Base-by-base conservation (phyloP, 306 rosid genomes). In the Carpinus viminea region DNA sequence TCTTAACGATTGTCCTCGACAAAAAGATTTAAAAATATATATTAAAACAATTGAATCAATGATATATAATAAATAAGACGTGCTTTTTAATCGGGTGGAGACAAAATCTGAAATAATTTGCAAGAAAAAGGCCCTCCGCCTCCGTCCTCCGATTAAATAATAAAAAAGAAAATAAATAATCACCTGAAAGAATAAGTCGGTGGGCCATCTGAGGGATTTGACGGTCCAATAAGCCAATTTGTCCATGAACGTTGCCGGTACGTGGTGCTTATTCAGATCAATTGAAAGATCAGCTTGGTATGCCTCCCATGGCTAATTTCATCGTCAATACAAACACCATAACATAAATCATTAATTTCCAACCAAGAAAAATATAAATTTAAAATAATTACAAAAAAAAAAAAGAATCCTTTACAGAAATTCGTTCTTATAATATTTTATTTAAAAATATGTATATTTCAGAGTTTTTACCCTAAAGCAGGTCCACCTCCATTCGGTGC, bases 161-260 rank as follows among this genome's bases (percentile, higher is more conserved):
- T 57, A n/a, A 2, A 57, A 8, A 57, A 20, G 68, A 61, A 61
- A 7, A 61, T 2, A 60, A 60, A n/a, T 3, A 60, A 6, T 34
- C 74, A 90, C 97, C 94, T 92, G 97, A 73, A 92, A 92, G 81
- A 92, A 92, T 0, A 90, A 0, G 47, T 92, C 97, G 26, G 93
- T 85, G 10, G 96, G 97, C 76, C 17, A 81, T 81, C 93, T 72
- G 48, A 92, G 90, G 54, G 78, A 34, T 74, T 87, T 92, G 69
- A 90, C 96, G 34, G 87, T 90, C 96, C 96, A 89, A 68, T 78
- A 83, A n/a, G 92, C 97, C 87, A 92, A 48, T 81, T 82, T 92
- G 85, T 90, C 97, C 73, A 87, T n/a, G 45, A 85, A 86, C 0
- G 87, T 90, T 5, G 47, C 43, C 0, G 97, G 95, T 2, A 78